phyloP scores from a whole-genome alignment of 805 yeast genomes.

The Teunomyces barrocoloradensis region DNA sequence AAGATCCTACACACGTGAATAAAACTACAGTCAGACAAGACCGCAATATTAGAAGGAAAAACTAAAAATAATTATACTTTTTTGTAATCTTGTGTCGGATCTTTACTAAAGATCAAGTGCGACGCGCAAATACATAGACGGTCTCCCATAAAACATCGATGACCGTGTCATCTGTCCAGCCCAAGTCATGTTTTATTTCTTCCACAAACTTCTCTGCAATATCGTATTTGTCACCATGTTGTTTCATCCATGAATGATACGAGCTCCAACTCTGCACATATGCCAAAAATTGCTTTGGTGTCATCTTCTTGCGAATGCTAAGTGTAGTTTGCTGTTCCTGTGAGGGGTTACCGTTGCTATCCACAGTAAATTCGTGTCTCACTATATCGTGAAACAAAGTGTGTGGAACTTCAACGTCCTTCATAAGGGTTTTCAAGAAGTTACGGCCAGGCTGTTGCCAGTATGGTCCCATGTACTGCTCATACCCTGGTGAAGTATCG shows the following conservation, averaged over 20 bases:
- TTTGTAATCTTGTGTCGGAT: neutral
- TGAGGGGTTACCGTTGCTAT: constrained; percentile 14
- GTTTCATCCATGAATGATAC: constrained; percentile 36
- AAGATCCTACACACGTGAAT: neutral
- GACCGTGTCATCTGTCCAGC: constrained; percentile 45
- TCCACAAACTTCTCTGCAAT: constrained; percentile 47
- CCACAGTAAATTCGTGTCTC: constrained; percentile 20
- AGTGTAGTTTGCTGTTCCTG: constrained; percentile 20
- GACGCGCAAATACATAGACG: constrained; percentile 48
- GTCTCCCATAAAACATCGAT: constrained; percentile 56
- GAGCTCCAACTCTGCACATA: constrained; percentile 40
- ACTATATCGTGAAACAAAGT: constrained; percentile 22
- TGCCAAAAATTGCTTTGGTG: constrained; percentile 19
- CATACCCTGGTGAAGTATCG: constrained; percentile 18
- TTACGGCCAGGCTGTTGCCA: constrained; percentile 50
- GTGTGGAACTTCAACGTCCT: constrained; percentile 34
- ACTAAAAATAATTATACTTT: neutral
- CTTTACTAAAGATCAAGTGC: constrained; percentile 6
- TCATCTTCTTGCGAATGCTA: constrained; percentile 17
- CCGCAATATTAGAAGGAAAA: neutral
- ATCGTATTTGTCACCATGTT: constrained; percentile 36
- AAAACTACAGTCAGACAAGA: neutral
- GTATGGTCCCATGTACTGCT: constrained; percentile 48
- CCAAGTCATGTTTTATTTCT: constrained; percentile 40
- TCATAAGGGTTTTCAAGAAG: constrained; percentile 33